Evolutionary conservation across 148 eudicot genomes (phyloP).

Genomic region (Rheum nobile): DNA sequence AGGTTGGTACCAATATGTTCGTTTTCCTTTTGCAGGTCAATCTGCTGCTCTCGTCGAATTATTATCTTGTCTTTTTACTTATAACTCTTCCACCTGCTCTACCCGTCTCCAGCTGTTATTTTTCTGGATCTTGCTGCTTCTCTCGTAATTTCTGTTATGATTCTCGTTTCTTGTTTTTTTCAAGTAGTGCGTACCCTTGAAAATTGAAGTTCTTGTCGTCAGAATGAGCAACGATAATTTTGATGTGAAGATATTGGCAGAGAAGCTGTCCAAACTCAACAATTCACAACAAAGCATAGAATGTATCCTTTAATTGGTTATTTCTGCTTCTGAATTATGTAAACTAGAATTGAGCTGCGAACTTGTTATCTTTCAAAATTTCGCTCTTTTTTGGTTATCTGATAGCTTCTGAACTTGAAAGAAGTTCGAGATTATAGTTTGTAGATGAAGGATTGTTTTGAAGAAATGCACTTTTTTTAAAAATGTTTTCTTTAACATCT

Average conservation of each 20-base stretch:
- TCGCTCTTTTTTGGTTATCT: background rate
- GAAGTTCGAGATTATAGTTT: background rate
- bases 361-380: background rate
- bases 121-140: constrained; percentile 1
- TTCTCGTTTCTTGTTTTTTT: background rate
- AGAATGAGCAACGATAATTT: constrained; percentile 66
- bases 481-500: constrained; percentile 33
- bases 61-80: background rate
- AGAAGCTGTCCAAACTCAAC: constrained; percentile 77
- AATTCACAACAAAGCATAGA: constrained; percentile 89
- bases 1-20: background rate
- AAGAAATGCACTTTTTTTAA: background rate
- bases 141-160: background rate
- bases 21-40: background rate
- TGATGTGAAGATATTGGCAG: constrained; percentile 52
- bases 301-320: constrained; percentile 58
- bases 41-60: background rate
- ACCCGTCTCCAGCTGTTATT: background rate
- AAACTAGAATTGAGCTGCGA: background rate
- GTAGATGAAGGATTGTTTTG: background rate
- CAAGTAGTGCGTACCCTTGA: background rate
- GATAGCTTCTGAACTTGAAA: background rate
- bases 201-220: constrained; percentile 4
- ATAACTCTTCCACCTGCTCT: background rate
- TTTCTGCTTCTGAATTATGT: background rate